Evolutionary conservation across 1,284 basidiomycete species (phyloP), one percentile per base, ranked within the genome.

Genomic region (Malassezia caprae): DNA sequence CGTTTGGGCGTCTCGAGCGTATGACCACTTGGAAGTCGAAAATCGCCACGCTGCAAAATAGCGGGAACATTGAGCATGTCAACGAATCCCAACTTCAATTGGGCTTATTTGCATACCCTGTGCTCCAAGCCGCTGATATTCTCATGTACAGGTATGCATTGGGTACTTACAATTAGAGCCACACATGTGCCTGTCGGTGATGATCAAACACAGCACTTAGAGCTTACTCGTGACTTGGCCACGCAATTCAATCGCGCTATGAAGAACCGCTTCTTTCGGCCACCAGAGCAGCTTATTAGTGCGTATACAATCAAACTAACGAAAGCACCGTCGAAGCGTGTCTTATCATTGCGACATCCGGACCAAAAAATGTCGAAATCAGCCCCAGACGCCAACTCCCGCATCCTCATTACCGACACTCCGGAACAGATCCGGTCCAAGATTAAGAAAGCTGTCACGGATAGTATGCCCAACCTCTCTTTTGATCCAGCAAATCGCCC

Each of bases 1-100:
- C 88, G 0, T 80, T 93, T 41, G 89, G 90, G 7, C 84, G 83
- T 64, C 77, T 96, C 10, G 81, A 83, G 34, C 78, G 90, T 37
- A 93, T 94, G 90, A 94, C 90, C 2, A 91, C 89, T 0, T 96
- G 90, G 90, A 96, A 93, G 86, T 82, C 85, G 11, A 84, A 86
- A 59, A 76, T 93, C 1, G 87, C 85, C 3, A 81, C 82, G 3
- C 81, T 83, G 4, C 80, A 84, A 37, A 87, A 89, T 65, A 54
- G 34, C n/a, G 51, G 32, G n/a, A 81, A 82, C 43, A 82, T 84
- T 61, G 81, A 83, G 7, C 84, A 88, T 61, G 79, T 90, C 4
- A 84, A 88, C 66, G 89, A 93, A 58, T 84, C 83, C 0, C 76
- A 86, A 54, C 80, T 96, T 1, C 86, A 88, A 56, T 80, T 85